Conservation (phyloP, 2,329 filamentous ascomycete species). For the Aspergillus aculeatus region DNA sequence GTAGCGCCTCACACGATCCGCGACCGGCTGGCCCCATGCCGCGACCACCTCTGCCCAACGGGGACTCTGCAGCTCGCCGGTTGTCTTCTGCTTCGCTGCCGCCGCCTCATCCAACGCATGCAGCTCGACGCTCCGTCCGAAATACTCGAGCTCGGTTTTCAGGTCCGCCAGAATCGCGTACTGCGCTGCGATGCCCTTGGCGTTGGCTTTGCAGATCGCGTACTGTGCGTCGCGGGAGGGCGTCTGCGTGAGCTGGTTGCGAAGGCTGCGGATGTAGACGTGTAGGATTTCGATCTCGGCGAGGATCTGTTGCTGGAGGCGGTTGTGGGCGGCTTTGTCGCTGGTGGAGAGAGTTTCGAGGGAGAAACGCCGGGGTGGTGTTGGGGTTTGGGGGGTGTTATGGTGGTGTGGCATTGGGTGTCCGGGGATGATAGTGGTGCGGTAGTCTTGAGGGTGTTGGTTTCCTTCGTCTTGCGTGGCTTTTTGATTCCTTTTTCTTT, state of each 20-base stretch:
- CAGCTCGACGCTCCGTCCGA: not conserved
- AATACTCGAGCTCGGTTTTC: not conserved
- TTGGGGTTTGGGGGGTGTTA: no score
- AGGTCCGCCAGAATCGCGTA: not conserved
- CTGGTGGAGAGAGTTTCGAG: no score
- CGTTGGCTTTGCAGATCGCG: not conserved
- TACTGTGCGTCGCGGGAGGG: not conserved
- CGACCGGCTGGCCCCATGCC: not conserved
- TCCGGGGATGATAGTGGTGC: no score
- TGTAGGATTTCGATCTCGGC: not conserved
- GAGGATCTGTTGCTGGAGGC: not conserved
- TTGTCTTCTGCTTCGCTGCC: not conserved
- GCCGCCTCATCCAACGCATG: not conserved
- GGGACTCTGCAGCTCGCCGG: slow-evolving; percentile 3
- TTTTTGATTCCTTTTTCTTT: no score
- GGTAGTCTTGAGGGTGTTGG: no score
- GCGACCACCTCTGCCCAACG: slow-evolving; percentile 75
- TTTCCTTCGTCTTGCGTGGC: no score
- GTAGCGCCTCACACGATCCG: not conserved
- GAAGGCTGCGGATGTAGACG: not conserved
- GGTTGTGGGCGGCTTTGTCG: not conserved
- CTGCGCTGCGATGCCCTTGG: not conserved
- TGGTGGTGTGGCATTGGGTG: no score
- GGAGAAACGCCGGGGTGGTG: no score
- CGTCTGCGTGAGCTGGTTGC: not conserved